These are phyloP conservation scores for Lecanosticta acicola DNA, from an alignment of 2,329 filamentous ascomycete genomes.

Conservation along the genomic window DNA sequence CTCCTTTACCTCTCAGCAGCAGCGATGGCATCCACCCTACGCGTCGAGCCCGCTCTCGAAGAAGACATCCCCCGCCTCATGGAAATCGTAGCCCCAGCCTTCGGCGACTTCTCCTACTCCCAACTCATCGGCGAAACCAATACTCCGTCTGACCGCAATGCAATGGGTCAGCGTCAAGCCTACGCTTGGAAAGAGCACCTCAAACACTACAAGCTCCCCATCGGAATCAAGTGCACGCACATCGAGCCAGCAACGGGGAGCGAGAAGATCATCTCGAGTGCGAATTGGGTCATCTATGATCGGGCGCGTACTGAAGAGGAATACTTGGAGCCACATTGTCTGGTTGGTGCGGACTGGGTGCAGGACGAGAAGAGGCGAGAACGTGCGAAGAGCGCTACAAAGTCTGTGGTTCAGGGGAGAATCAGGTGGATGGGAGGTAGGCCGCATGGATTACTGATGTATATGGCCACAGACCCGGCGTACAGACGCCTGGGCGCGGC, in stretches of 20 bases:
- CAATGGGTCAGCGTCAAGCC: slow-evolving; percentile 17
- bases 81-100: slow-evolving; percentile 17
- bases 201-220: slow-evolving; percentile 5
- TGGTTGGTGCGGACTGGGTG: slow-evolving; percentile 20
- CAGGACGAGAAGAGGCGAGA: slow-evolving; percentile 6
- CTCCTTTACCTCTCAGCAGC: no score
- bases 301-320: slow-evolving; percentile 10
- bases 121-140: slow-evolving; percentile 16
- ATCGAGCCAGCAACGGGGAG: slow-evolving; percentile 14
- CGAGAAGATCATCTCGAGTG: slow-evolving; percentile 19
- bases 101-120: slow-evolving; percentile 12
- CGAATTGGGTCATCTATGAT: slow-evolving; percentile 23
- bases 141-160: slow-evolving; percentile 12
- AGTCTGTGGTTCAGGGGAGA: slow-evolving; percentile 14
- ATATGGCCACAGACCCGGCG: slow-evolving; percentile 31
- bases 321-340: slow-evolving; percentile 9
- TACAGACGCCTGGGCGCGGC: slow-evolving; percentile 35
- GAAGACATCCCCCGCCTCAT: slow-evolving; percentile 22
- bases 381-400: slow-evolving; percentile 4
- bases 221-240: slow-evolving; percentile 22
- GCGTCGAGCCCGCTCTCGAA: slow-evolving; percentile 19
- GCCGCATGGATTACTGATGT: slow-evolving; percentile 21
- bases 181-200: slow-evolving; percentile 20
- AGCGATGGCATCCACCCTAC: slow-evolving; percentile 5
- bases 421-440: slow-evolving; percentile 17